Base-by-base conservation (phyloP, 2,329 filamentous ascomycete species). In the Arthroderma sp. region DNA sequence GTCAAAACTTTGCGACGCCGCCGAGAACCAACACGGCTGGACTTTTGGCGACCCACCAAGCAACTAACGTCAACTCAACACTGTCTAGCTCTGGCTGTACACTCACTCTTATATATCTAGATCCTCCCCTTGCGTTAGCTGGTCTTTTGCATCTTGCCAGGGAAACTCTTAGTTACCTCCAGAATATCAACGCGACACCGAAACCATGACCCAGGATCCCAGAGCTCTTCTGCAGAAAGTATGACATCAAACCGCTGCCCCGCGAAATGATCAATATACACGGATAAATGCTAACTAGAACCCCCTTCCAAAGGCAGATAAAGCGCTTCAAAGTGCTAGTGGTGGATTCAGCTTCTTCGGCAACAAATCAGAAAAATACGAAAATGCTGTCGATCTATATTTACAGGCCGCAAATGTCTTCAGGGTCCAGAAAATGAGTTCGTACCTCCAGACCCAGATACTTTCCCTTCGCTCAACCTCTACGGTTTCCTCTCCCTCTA, bases 261-360 rank as follows among this genome's bases (percentile, higher is more conserved):
- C 51, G 48, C 42, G 46, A 53, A 42, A 42, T 39, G 46, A 38
- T 38, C 40, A 42, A 32, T 9, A 9, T 11, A 34, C 9, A 43
- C 15, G 3, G 9, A 15, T 10, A 9, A 15, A 27, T 9, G 27
- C 11, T 36, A 41, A 9, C n/a, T 30, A 43, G 15, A 4, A 5
- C 33, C 29, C 43, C 47, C 42, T 47, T 42, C 49, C 32, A 53
- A 61, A 95, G 88, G 91, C 91, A 69, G 85, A 95, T 60, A 94
- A 91, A 71, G 74, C 80, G 43, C 75, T 84, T 28, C 68, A 80
- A 55, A 72, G 81, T 53, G 88, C 89, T 36, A 72, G 77, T 15
- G 72, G 83, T 29, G 88, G 88, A 56, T 95, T 94, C 68, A 85
- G 80, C 62, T 80, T 94, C 66, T 95, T 98, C 56, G 85, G 87